phyloP scores from a whole-genome alignment of 106 monocot species.

The Dendrobium officinale region DNA sequence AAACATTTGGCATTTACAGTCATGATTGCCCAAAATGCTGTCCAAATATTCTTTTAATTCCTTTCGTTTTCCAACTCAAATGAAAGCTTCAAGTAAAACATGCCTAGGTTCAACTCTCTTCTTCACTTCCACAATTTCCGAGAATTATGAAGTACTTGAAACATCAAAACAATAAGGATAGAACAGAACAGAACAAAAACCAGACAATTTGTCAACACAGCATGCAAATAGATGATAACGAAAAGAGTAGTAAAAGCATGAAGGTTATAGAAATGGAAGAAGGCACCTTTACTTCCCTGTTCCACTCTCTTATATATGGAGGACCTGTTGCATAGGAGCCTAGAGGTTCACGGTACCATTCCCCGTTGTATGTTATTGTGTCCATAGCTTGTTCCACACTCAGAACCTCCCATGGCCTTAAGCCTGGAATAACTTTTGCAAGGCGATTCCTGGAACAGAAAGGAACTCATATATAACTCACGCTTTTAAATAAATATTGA shows the following conservation, averaged over 20 bases:
- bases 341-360: slow-evolving; percentile 74
- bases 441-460: slow-evolving; percentile 51
- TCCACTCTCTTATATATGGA: slow-evolving; percentile 66
- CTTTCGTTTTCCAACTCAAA: background rate
- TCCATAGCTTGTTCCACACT: slow-evolving; percentile 89
- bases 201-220: background rate
- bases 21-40: background rate
- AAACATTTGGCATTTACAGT: background rate
- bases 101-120: background rate
- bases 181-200: background rate
- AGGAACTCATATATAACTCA: background rate
- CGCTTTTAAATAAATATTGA: background rate
- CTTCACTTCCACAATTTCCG: background rate
- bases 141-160: background rate
- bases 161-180: background rate
- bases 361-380: slow-evolving; percentile 58
- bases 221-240: background rate
- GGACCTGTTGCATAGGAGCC: slow-evolving; percentile 75
- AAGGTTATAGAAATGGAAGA: background rate
- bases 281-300: slow-evolving; percentile 64
- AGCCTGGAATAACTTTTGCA: slow-evolving; percentile 60
- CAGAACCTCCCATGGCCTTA: slow-evolving; percentile 86
- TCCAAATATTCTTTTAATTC: background rate
- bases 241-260: slow-evolving; percentile 1
- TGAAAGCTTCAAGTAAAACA: background rate